phyloP scores from a whole-genome alignment of 148 eudicot species.

The Salicornia ramosissima region DNA sequence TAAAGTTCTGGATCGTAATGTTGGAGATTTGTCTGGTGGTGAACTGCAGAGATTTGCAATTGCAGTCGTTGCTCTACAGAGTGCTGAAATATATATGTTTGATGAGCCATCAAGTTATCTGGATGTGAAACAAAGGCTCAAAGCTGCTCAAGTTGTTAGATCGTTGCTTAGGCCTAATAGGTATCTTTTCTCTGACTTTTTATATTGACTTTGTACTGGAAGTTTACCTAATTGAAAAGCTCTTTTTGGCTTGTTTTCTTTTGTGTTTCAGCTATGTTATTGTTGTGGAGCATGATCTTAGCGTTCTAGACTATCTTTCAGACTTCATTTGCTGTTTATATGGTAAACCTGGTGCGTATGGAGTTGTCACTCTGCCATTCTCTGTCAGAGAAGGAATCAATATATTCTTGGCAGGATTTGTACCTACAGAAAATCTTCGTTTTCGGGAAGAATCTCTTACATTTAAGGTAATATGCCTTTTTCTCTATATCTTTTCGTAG shows the following conservation, averaged over 20 bases:
- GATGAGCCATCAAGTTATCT: slow-evolving; percentile 98
- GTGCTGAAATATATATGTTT: slow-evolving; percentile 89
- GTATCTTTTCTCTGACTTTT: slow-evolving; percentile 26
- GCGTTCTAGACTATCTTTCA: slow-evolving; percentile 90
- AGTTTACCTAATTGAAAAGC: background rate
- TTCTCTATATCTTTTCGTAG: too few relatives aligned
- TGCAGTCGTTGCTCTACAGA: slow-evolving; percentile 82
- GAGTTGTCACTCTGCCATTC: slow-evolving; percentile 96
- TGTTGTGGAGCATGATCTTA: slow-evolving; percentile 96
- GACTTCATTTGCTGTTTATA: slow-evolving; percentile 96
- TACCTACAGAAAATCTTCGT: slow-evolving; percentile 90
- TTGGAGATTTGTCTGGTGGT: slow-evolving; percentile 90
- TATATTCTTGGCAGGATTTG: slow-evolving; percentile 90
- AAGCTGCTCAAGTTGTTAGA: slow-evolving; percentile 90
- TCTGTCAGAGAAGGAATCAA: slow-evolving; percentile 98
- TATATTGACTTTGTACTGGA: background rate
- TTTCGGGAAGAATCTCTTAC: slow-evolving; percentile 96
- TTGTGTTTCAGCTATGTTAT: slow-evolving; percentile 72
- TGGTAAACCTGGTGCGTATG: slow-evolving; percentile 97
- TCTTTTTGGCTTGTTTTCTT: slow-evolving; percentile 14
- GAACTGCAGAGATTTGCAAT: slow-evolving; percentile 95
- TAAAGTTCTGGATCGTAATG: slow-evolving; percentile 88
- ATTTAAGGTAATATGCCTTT: slow-evolving; percentile 58
- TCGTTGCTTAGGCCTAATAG: slow-evolving; percentile 87
- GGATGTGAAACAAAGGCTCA: slow-evolving; percentile 94